Base-by-base conservation (phyloP, 495 filamentous ascomycete species). In the Talaromyces stipitatus region DNA sequence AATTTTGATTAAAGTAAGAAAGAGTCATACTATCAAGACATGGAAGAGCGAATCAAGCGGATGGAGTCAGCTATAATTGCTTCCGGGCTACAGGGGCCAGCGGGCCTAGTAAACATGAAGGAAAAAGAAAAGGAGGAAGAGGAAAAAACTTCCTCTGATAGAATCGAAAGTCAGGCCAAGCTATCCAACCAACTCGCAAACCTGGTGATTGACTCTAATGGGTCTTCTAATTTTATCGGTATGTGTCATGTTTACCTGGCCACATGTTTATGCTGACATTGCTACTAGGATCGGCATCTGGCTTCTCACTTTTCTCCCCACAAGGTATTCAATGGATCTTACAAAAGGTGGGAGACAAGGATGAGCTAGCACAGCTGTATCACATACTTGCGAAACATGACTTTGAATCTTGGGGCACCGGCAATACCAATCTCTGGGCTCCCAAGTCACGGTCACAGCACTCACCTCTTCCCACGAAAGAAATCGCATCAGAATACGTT, bases 181-280 rank as follows among this genome's bases (percentile, higher is more conserved):
- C 51, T 54, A 12, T 54, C 51, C 18, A 54, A 54, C 14, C 28
- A 38, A 33, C 6, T 54, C 12, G 28, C 51, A 18, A 54, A 54
- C 51, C 51, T 54, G 6, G 51, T 54, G 11, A 38, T 54, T 12
- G 18, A 41, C 10, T 54, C 51, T 54, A 38, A 38, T 24, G 29
- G 51, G 8, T 54, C 51, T 41, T 41, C 51, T 24, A 54, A 54
- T 54, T 54, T 54, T 12, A 54, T 54, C 28, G 51, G 51, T 54
- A 54, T 33, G 51, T 38, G 14, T 11, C 12, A 8, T 26, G 18
- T 22, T 38, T 8, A 54, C 9, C 51, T 38, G 20, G 1, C 27
- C 20, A 1, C 16, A 9, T 51, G 27, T 20, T 51, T 16, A 22
- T 54, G n/a, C 32, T 54, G 30, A 54, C 22, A 2, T 2, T 54